Percentiles rank a stretch among this genome's conserved stretches.
Conservation (phyloP, 331 rosid species). For the Dryas integrifolia region DNA sequence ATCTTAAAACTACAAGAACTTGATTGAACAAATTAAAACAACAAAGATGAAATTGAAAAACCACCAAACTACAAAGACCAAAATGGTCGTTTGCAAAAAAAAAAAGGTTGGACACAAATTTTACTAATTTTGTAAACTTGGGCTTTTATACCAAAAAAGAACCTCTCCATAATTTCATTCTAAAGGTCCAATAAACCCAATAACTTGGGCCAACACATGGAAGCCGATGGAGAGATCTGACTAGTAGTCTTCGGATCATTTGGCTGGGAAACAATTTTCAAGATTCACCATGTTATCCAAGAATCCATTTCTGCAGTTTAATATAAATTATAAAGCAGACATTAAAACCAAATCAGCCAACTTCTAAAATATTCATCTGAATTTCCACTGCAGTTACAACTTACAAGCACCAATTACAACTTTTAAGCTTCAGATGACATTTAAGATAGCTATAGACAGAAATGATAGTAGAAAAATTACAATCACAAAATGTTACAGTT, state of each 20-base stretch:
- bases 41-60: no score
- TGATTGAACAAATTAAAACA: no score
- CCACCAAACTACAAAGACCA: no score
- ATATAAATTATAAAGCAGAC: background rate
- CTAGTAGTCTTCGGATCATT: background rate
- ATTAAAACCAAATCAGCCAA: background rate
- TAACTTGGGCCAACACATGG: background rate
- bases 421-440: background rate
- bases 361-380: background rate
- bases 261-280: background rate
- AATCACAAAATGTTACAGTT: background rate
- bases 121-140: no score
- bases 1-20: no score
- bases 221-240: background rate
- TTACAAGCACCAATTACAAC: background rate
- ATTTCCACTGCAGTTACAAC: background rate
- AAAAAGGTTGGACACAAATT: no score
- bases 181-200: background rate
- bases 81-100: no score
- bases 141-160: no score
- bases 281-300: background rate
- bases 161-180: no score
- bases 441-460: no score
- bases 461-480: background rate
- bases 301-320: background rate